phyloP scores from a whole-genome alignment of 1,139 yeast species.

The Martiniozyma asiatica region DNA sequence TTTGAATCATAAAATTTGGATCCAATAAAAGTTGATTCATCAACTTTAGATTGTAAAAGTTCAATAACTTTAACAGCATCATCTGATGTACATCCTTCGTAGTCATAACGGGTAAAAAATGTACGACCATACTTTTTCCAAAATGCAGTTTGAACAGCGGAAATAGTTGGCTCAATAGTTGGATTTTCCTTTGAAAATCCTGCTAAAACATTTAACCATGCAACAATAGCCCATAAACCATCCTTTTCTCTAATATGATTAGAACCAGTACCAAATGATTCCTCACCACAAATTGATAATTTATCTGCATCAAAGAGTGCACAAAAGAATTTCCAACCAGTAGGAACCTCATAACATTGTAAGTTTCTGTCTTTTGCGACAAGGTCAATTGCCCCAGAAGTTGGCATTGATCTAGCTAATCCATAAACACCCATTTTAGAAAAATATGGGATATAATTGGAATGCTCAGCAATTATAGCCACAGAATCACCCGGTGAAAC shows the following conservation, averaged over 20 bases:
- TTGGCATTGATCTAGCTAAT: slow-evolving; percentile 97
- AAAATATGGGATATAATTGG: slow-evolving; percentile 79
- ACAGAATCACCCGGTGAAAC: slow-evolving; percentile 98
- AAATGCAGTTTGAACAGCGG: slow-evolving; percentile 70
- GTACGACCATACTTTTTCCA: slow-evolving; percentile 95
- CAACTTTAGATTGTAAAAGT: slow-evolving; percentile 36
- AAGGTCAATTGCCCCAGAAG: slow-evolving; percentile 85
- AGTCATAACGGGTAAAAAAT: slow-evolving; percentile 95
- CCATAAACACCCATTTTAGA: slow-evolving; percentile 79
- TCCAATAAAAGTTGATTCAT: slow-evolving; percentile 29
- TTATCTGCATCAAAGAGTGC: slow-evolving; percentile 87
- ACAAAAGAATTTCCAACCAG: slow-evolving; percentile 98
- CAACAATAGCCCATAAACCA: slow-evolving; percentile 94
- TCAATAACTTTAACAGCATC: slow-evolving; percentile 66
- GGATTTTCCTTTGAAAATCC: slow-evolving; percentile 53
- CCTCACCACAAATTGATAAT: slow-evolving; percentile 95
- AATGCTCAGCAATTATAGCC: slow-evolving; percentile 93
- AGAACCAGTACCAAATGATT: slow-evolving; percentile 95
- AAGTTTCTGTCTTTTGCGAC: slow-evolving; percentile 76
- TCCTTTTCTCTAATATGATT: slow-evolving; percentile 96
- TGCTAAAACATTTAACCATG: slow-evolving; percentile 94
- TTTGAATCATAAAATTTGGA: slow-evolving; percentile 28
- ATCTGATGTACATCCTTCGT: slow-evolving; percentile 66
- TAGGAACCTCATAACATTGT: slow-evolving; percentile 86
- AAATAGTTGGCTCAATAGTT: slow-evolving; percentile 47